Conservation (phyloP, 2,329 filamentous ascomycete species). For the Ceratocystiopsis minuta region DNA sequence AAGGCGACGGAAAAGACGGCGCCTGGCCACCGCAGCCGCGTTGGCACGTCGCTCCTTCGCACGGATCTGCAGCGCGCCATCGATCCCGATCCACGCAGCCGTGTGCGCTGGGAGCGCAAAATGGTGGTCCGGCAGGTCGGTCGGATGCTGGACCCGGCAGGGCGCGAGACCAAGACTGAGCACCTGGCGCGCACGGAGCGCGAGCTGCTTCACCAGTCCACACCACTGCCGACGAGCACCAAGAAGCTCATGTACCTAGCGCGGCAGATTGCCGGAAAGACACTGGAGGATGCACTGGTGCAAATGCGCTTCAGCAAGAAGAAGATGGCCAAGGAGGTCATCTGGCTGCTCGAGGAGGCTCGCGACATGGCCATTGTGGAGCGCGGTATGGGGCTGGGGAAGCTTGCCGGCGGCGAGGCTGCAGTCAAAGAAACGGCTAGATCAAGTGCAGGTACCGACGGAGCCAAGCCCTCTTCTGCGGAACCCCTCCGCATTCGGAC, state of each 20-base stretch:
- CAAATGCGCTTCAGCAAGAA: constrained; percentile 96
- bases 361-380: constrained; percentile 63
- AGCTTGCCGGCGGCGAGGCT: constrained; percentile 10
- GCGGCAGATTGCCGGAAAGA: constrained; percentile 80
- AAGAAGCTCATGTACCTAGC: constrained; percentile 86
- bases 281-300: constrained; percentile 77
- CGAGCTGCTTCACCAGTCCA: constrained; percentile 39
- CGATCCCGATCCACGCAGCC: constrained; percentile 56
- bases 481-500: constrained; percentile 44
- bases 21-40: constrained; percentile 3
- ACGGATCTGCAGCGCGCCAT: constrained; percentile 43
- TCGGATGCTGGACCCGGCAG: constrained; percentile 43
- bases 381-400: constrained; percentile 66
- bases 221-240: constrained; percentile 61
- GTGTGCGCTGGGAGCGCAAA: constrained; percentile 63
- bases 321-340: constrained; percentile 67
- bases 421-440: background rate
- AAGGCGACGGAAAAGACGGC: background rate
- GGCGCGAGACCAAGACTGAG: constrained; percentile 36
- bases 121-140: constrained; percentile 64
- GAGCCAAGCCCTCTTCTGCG: background rate
- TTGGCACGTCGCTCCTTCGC: constrained; percentile 20
- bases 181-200: constrained; percentile 48
- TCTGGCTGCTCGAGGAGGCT: constrained; percentile 62
- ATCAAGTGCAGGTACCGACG: too few relatives aligned